A percentile compares a stretch with the other conserved stretches of the same genome.
These are phyloP conservation scores for Calvatia gigantea DNA, from an alignment of 768 basidiomycete genomes.

Conservation along the genomic window DNA sequence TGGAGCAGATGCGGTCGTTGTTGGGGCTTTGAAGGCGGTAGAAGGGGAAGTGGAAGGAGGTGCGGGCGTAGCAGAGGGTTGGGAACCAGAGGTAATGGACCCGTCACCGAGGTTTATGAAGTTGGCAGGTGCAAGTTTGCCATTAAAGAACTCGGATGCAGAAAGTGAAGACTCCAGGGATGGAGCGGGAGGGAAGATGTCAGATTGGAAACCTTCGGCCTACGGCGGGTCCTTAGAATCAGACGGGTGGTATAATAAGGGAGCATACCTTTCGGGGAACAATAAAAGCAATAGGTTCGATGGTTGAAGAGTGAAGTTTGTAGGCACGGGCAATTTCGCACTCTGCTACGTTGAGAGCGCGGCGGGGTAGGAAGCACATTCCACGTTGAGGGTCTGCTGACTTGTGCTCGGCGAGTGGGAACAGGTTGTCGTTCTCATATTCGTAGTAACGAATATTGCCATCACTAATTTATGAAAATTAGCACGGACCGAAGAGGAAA, in stretches of 20 bases:
- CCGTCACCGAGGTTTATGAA: slow-evolving; percentile 79
- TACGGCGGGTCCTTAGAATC: slow-evolving; percentile 23
- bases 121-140: slow-evolving; percentile 76
- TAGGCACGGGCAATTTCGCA: slow-evolving; percentile 96
- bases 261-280: slow-evolving; percentile 84
- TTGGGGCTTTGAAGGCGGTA: slow-evolving; percentile 24
- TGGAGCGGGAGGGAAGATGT: slow-evolving; percentile 92
- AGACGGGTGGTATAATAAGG: background rate
- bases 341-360: slow-evolving; percentile 82
- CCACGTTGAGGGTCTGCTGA: slow-evolving; percentile 92
- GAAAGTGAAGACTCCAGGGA: slow-evolving; percentile 76
- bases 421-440: slow-evolving; percentile 82
- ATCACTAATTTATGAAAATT: slow-evolving; percentile 49
- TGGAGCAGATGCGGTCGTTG: slow-evolving; percentile 19
- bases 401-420: slow-evolving; percentile 79
- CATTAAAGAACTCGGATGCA: slow-evolving; percentile 84
- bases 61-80: slow-evolving; percentile 32
- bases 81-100: slow-evolving; percentile 28
- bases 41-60: slow-evolving; percentile 28
- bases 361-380: slow-evolving; percentile 94
- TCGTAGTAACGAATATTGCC: slow-evolving; percentile 99
- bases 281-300: slow-evolving; percentile 94
- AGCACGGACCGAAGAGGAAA: background rate
- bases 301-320: slow-evolving; percentile 69
- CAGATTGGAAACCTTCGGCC: slow-evolving; percentile 95